Evolutionary conservation across 1,284 basidiomycete genomes (phyloP).

Genomic region (Cutaneotrichosporon dermatis): DNA sequence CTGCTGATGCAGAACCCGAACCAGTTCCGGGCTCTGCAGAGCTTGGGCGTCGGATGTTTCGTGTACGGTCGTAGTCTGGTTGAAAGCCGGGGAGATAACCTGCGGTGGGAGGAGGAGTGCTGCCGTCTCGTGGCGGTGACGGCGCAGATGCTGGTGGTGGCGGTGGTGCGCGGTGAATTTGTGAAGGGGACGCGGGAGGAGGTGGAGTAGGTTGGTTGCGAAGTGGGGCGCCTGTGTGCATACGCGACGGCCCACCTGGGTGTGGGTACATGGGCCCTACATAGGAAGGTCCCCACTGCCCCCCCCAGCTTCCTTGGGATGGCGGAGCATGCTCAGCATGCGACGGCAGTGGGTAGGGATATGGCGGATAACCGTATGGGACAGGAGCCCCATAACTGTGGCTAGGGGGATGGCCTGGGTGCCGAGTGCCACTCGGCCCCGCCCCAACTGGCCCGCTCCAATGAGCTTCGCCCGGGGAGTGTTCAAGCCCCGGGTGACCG

Average conservation of each 20-base stretch:
- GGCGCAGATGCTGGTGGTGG: constrained; percentile 15
- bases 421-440: not conserved
- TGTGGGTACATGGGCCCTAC: not conserved
- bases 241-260: not conserved
- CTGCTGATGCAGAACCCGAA: constrained; percentile 8
- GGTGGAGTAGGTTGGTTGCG: constrained; percentile 9
- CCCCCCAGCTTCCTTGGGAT: not conserved
- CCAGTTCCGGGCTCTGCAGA: constrained; percentile 4
- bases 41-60: constrained; percentile 5
- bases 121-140: constrained; percentile 1
- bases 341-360: not conserved
- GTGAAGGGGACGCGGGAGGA: constrained; percentile 14
- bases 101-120: not conserved
- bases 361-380: not conserved
- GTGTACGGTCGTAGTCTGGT: constrained; percentile 16
- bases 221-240: not conserved
- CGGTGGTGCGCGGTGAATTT: constrained; percentile 12
- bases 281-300: constrained; percentile 4
- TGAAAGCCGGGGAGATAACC: constrained; percentile 17
- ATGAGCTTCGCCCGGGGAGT: not conserved
- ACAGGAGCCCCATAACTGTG: not conserved
- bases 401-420: not conserved
- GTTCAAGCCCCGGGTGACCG: not conserved
- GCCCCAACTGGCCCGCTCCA: not conserved
- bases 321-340: not conserved